phyloP scores from a whole-genome alignment of 768 basidiomycete genomes.

The Pleurotus sapidus region DNA sequence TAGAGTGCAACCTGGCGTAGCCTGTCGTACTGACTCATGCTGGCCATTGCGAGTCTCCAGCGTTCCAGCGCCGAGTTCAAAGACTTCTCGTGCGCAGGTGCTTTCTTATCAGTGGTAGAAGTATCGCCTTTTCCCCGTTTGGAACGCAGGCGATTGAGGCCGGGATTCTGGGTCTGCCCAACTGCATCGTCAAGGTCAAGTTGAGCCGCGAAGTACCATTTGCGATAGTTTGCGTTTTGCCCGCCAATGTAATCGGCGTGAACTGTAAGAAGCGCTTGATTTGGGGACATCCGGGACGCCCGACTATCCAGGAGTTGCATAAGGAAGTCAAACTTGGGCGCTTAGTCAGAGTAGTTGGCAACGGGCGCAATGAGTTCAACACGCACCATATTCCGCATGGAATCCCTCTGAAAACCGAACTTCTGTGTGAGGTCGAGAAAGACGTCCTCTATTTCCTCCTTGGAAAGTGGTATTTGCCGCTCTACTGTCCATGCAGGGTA shows the following conservation, averaged over 20 bases:
- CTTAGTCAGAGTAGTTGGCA: conserved; percentile 14
- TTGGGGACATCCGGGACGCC: conserved; percentile 95
- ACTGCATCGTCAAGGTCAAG: conserved; percentile 98
- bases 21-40: conserved; percentile 97
- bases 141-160: conserved; percentile 79
- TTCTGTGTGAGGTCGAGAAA: conserved; percentile 97
- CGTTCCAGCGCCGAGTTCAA: conserved; percentile 84
- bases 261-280: conserved; percentile 90
- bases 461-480: conserved; percentile 92
- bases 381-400: conserved; percentile 90
- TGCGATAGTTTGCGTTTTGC: conserved; percentile 97
- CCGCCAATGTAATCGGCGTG: conserved; percentile 99
- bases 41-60: conserved; percentile 98
- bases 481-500: conserved; percentile 96
- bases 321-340: conserved; percentile 84
- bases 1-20: conserved; percentile 95
- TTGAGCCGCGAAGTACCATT: conserved; percentile 99
- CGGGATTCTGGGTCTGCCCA: conserved; percentile 89
- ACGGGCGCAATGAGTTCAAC: neutral
- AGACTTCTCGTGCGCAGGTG: conserved; percentile 54
- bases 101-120: conserved; percentile 31
- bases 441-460: conserved; percentile 99
- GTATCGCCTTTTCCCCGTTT: conserved; percentile 33
- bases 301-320: conserved; percentile 98
- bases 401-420: conserved; percentile 96